A percentile compares a stretch with the other conserved stretches of the same genome.
Conservation (phyloP, 768 basidiomycete genomes). For the Grammothele lineata region DNA sequence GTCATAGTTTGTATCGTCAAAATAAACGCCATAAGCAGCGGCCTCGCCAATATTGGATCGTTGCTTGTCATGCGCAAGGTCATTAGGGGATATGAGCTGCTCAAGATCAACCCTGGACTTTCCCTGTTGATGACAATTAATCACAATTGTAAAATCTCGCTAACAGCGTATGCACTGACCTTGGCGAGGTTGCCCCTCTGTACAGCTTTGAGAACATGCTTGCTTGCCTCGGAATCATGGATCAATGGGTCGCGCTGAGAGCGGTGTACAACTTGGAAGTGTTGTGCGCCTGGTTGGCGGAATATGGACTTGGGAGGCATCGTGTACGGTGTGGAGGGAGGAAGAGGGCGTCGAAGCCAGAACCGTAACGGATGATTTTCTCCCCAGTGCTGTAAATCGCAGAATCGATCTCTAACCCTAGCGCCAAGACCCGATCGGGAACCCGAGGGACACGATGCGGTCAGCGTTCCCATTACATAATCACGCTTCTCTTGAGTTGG, state of each 20-base stretch:
- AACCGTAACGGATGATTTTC: slow-evolving; percentile 1
- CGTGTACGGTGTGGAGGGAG: background rate
- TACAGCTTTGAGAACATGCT: slow-evolving; percentile 85
- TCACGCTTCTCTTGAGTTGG: slow-evolving; percentile 11
- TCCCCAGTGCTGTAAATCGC: slow-evolving; percentile 13
- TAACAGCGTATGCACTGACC: slow-evolving; percentile 28
- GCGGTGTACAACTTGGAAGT: slow-evolving; percentile 96
- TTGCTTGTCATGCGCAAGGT: slow-evolving; percentile 40
- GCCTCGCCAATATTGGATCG: slow-evolving; percentile 80
- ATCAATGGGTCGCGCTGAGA: slow-evolving; percentile 95
- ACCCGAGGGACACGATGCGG: slow-evolving; percentile 9
- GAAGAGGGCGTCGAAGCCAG: background rate
- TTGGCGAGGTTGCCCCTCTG: slow-evolving; percentile 70
- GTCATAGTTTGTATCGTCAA: slow-evolving; percentile 94
- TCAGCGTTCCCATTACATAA: slow-evolving; percentile 13
- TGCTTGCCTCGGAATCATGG: slow-evolving; percentile 85
- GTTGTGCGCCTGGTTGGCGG: slow-evolving; percentile 82
- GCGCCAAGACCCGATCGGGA: slow-evolving; percentile 2
- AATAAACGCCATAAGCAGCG: slow-evolving; percentile 84
- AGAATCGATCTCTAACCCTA: slow-evolving; percentile 17
- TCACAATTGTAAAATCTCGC: background rate
- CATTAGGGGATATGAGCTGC: slow-evolving; percentile 42
- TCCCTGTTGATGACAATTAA: slow-evolving; percentile 43
- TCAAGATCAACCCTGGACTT: slow-evolving; percentile 84
- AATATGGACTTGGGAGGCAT: slow-evolving; percentile 87